Percentiles rank a stretch among this genome's conserved stretches.
phyloP scores from a whole-genome alignment of 31 red algal genomes.

The Odonthalia washingtoniensis region DNA sequence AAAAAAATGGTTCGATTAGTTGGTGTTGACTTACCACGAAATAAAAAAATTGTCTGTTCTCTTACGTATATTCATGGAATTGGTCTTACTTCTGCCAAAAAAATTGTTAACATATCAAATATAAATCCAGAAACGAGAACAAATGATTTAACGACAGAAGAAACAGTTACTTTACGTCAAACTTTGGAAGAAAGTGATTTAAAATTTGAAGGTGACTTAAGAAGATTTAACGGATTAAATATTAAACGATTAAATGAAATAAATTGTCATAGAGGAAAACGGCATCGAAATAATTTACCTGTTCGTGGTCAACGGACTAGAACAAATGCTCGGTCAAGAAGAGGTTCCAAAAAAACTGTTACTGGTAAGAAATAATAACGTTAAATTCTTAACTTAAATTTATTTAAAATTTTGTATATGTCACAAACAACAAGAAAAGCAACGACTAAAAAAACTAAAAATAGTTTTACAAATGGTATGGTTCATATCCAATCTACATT shows the following conservation, averaged over 20 bases:
- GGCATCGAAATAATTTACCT: slow-evolving; percentile 29
- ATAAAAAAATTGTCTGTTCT: not conserved
- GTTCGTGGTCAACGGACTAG: slow-evolving; percentile 27
- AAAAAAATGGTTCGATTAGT: no score
- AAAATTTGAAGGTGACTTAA: slow-evolving; percentile 10
- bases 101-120: not conserved
- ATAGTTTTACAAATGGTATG: slow-evolving; percentile 1
- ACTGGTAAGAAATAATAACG: not conserved
- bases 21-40: no score
- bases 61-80: slow-evolving; percentile 27
- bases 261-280: slow-evolving; percentile 18
- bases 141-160: slow-evolving; percentile 22
- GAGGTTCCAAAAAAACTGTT: slow-evolving; percentile 18
- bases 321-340: slow-evolving; percentile 35
- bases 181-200: not conserved
- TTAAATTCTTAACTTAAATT: not conserved
- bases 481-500: slow-evolving; percentile 16
- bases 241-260: slow-evolving; percentile 33
- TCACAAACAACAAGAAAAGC: not conserved
- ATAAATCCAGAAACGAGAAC: slow-evolving; percentile 13
- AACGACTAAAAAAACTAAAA: not conserved
- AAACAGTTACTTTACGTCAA: slow-evolving; percentile 7
- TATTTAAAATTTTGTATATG: slow-evolving; percentile 12
- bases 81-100: slow-evolving; percentile 15
- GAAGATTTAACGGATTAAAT: slow-evolving; percentile 12